These are phyloP conservation scores for Paecilomyces niveus DNA, from an alignment of 2,329 filamentous ascomycete genomes.

Conservation along the genomic window DNA sequence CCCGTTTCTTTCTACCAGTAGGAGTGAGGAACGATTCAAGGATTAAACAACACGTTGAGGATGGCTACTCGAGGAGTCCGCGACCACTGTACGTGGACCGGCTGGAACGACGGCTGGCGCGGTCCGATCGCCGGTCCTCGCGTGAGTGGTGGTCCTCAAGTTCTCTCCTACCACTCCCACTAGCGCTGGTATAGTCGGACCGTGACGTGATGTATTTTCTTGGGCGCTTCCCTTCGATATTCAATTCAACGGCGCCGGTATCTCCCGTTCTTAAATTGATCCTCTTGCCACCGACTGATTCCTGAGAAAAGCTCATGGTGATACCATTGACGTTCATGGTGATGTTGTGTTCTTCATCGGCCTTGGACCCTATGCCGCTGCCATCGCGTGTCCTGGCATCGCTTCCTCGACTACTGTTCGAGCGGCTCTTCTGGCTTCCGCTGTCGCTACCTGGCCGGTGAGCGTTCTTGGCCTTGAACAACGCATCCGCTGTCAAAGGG, in stretches of 20 bases:
- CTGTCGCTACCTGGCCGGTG: slow-evolving; percentile 29
- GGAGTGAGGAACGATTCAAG: background rate
- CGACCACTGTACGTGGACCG: slow-evolving; percentile 30
- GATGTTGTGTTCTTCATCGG: slow-evolving; percentile 31
- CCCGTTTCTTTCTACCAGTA: background rate
- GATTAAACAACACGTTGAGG: background rate
- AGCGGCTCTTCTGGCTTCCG: slow-evolving; percentile 34
- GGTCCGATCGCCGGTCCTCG: slow-evolving; percentile 29
- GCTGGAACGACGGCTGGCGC: slow-evolving; percentile 29
- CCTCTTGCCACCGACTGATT: slow-evolving; percentile 28
- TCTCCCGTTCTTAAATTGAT: slow-evolving; percentile 34
- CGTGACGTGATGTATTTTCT: slow-evolving; percentile 29
- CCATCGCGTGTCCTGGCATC: slow-evolving; percentile 26
- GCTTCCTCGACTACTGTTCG: slow-evolving; percentile 34
- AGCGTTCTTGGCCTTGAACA: slow-evolving; percentile 24
- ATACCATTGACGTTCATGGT: slow-evolving; percentile 34
- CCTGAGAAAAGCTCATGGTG: slow-evolving; percentile 31
- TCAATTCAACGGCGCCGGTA: slow-evolving; percentile 30
- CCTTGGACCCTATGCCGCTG: slow-evolving; percentile 24
- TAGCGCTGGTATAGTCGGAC: slow-evolving; percentile 27
- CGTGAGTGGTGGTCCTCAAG: slow-evolving; percentile 22
- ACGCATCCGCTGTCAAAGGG: slow-evolving; percentile 28
- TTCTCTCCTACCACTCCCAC: slow-evolving; percentile 24
- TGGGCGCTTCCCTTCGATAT: slow-evolving; percentile 29
- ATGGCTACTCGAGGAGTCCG: slow-evolving; percentile 11